Base-by-base conservation (phyloP, 345 rosid genomes). In the Alliaria petiolata region DNA sequence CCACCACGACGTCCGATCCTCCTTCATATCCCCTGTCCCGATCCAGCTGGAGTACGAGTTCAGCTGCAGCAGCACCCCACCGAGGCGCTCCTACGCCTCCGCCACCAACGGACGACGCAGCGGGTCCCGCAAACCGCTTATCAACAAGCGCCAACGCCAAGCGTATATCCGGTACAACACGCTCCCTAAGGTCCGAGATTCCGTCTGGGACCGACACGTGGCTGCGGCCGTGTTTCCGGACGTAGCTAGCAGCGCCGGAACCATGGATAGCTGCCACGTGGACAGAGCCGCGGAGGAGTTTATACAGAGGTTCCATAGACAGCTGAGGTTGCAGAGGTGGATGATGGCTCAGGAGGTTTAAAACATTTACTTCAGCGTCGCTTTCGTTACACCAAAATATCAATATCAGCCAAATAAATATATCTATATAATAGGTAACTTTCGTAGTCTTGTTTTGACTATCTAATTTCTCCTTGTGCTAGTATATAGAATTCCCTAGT, bases 1-100 rank as follows among this genome's bases (percentile, higher is more conserved):
- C 59, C 57, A 47, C 71, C 34, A 76, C 57, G 75, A 76, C 1
- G 75, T 89, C 57, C 74, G 71, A 13, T 72, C 86, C 19, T 82
- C 90, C 28, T 87, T 86, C 82, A 25, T 87, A 4, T 85, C 89
- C 25, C 91, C 92, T 12, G 82, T 87, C 47, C 89, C 92, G 0
- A 71, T 76, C 58, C 62, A 74, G 63, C 62, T 81, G 0, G 97
- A 91, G 43, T 91, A 90, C 68, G 98, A 93, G 81, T 93, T 93
- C 79, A 89, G 97, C 83, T 93, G 98, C 83, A 93, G 97, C 83
- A 90, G 90, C 81, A 90, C 85, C 81, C 98, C 98, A 76, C 85
- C 71, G 71, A 63, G 79, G 31, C 83, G 78, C 50, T 69, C 79
- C 68, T n/a, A 63, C 56, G 14, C 69, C 75, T 49, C 74, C 59